Evolutionary conservation across 148 eudicot species (phyloP), one percentile per base, ranked within the genome.

Genomic region (Nyssa sinensis): DNA sequence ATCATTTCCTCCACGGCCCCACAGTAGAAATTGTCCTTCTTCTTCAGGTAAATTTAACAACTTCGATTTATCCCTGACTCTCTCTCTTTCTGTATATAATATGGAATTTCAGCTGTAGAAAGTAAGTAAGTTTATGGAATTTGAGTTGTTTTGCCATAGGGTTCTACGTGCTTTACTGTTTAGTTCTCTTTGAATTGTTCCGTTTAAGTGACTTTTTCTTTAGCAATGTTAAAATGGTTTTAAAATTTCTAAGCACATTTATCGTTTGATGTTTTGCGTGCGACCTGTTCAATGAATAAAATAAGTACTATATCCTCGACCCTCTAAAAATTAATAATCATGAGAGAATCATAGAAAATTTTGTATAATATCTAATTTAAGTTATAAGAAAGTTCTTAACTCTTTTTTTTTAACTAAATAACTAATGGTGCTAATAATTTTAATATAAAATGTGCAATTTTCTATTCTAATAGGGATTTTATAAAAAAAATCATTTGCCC

Each of bases 1-100:
- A 59, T 78, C 88, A 28, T 72, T 87, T 72, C 79, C 86, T 64
- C 79, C 77, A 7, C 74, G 84, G 71, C 74, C 85, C 80, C 83
- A 80, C 33, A 69, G 81, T 73, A 83, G 86, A 16, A 81, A 66
- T 74, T 37, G 60, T 39, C 51, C 77, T 34, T 51, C 73, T 65
- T 58, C 82, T 29, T 68, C 78, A 55, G 59, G 59, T 55, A 55
- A 3, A 55, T 55, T 21, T 55, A 23, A 19, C 3, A 55, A 55
- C 59, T 55, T 21, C 59, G 12, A 55, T 17, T 55, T 55, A 17
- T 55, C 59, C 21, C 21, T 19, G 19, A 55, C 55, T 49, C 44
- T 37, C 44, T 37, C 44, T 37, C 44, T 37, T 9, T 37, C 6
- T 55, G 59, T 21, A n/a, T 55, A n/a, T 49, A 14, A 21, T 37